phyloP scores from a whole-genome alignment of 345 rosid species.

The Mangifera indica region DNA sequence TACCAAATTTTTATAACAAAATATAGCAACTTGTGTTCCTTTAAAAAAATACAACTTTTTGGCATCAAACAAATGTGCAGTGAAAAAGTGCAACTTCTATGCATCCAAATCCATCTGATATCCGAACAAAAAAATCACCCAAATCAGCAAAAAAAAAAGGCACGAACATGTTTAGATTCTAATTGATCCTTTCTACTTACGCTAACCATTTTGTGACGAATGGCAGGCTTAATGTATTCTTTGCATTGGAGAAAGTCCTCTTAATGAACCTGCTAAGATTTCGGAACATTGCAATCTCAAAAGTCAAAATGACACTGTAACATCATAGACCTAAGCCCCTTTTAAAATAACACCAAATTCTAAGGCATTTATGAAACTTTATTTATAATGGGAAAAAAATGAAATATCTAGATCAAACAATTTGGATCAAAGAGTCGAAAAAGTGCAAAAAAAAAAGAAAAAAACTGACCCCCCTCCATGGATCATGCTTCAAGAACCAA shows the following conservation, averaged over 20 bases:
- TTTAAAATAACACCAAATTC: background rate
- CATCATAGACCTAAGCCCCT: background rate
- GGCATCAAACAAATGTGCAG: too few species aligned
- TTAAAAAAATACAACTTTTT: too few species aligned
- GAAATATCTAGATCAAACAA: background rate
- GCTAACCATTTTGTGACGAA: background rate
- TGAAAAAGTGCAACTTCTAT: background rate
- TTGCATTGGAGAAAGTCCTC: background rate
- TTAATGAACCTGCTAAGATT: background rate
- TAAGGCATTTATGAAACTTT: background rate
- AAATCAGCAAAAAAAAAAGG: background rate
- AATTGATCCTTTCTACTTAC: background rate
- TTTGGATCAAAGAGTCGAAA: background rate
- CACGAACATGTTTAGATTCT: background rate
- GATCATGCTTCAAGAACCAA: background rate
- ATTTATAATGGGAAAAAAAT: background rate
- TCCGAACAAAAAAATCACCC: background rate
- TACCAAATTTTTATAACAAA: too few species aligned
- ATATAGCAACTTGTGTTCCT: too few species aligned
- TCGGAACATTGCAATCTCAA: background rate
- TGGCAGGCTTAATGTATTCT: background rate
- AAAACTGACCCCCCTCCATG: background rate
- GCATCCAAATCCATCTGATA: background rate
- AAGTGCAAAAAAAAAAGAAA: background rate
- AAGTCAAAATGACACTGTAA: background rate